These are phyloP conservation scores for Pythium monospermum DNA, from an alignment of 352 stramenopile species.

Conservation along the genomic window DNA sequence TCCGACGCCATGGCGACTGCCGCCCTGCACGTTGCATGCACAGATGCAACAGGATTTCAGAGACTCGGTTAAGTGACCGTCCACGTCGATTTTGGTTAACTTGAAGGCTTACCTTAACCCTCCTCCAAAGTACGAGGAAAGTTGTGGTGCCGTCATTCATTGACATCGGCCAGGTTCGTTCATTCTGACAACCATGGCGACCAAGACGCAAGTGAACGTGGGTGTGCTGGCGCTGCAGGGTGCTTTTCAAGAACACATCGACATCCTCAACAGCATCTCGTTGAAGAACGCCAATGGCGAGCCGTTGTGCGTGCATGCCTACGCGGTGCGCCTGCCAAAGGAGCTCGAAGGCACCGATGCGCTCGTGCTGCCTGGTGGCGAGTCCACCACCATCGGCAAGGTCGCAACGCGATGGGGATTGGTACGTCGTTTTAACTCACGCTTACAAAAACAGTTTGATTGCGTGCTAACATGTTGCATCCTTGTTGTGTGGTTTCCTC, in stretches of 20 bases:
- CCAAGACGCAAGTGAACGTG: slow-evolving; percentile 35
- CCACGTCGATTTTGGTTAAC: too few species aligned
- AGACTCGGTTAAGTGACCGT: too few species aligned
- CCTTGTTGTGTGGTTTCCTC: too few species aligned
- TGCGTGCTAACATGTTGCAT: too few species aligned
- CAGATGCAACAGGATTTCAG: too few species aligned
- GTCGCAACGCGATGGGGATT: slow-evolving; percentile 81
- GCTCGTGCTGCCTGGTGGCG: slow-evolving; percentile 92
- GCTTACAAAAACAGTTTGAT: too few species aligned
- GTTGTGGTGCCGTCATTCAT: too few species aligned
- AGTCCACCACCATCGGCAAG: slow-evolving; percentile 95
- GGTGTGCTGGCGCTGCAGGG: slow-evolving; percentile 89
- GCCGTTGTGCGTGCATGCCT: slow-evolving; percentile 34
- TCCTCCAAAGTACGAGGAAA: too few species aligned
- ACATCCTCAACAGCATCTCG: slow-evolving; percentile 62
- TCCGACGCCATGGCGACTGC: slow-evolving; percentile 61
- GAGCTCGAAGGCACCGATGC: slow-evolving; percentile 84
- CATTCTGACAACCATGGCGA: slow-evolving; percentile 8
- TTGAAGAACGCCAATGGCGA: slow-evolving; percentile 18
- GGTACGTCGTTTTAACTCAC: too few species aligned
- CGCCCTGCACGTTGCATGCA: background rate
- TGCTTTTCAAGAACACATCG: slow-evolving; percentile 90
- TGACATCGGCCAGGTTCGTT: too few species aligned
- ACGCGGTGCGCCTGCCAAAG: slow-evolving; percentile 77
- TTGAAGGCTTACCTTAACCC: too few species aligned